These are phyloP conservation scores for Coix lacrymajobi DNA, from an alignment of 176 grass and related monocot genomes.

Conservation along the genomic window DNA sequence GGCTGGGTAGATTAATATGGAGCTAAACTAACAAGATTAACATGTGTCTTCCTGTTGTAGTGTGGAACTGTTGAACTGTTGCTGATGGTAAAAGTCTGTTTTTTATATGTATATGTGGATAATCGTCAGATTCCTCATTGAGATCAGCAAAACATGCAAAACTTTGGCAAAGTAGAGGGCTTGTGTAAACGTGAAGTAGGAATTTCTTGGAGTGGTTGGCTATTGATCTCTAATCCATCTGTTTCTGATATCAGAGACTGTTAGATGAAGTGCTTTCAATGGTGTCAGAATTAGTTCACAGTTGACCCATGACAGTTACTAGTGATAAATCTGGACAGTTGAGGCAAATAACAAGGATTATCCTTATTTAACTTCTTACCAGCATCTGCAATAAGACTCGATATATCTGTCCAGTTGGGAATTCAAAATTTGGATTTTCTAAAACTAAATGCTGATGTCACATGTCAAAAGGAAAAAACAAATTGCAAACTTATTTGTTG, in stretches of 20 bases:
- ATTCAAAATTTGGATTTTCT: neutral
- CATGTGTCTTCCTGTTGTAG: neutral
- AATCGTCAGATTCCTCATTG: neutral
- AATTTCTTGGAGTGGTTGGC: neutral
- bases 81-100: neutral
- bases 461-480: neutral
- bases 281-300: slow-evolving; percentile 8
- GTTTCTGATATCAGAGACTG: neutral
- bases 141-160: neutral
- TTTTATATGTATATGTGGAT: neutral
- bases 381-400: neutral
- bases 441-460: neutral
- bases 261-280: neutral
- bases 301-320: neutral
- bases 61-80: neutral
- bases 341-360: neutral
- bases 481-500: neutral
- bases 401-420: neutral
- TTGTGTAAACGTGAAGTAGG: neutral
- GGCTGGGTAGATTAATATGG: neutral
- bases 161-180: neutral
- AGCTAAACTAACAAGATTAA: neutral
- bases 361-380: neutral
- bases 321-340: neutral
- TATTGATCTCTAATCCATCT: neutral